Evolutionary conservation across 441 rosid genomes (phyloP).

Genomic region (Macaranga tanarius): DNA sequence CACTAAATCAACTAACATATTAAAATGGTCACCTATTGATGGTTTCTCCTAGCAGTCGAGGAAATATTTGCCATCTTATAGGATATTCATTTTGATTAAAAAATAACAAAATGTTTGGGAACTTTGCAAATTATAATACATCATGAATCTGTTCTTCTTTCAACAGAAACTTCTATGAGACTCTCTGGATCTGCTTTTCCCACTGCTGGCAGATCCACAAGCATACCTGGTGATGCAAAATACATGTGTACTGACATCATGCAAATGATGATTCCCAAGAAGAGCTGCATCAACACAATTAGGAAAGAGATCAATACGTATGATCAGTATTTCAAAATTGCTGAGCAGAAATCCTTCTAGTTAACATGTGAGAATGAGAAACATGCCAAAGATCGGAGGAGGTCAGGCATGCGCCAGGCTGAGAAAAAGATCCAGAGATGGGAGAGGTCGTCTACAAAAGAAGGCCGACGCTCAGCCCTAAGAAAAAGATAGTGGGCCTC

Average conservation of each 20-base stretch:
- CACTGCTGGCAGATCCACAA: constrained; percentile 51
- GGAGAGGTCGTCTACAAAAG: too few species aligned
- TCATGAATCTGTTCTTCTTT: constrained; percentile 58
- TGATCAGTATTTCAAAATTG: constrained; percentile 24
- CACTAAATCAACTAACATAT: neutral
- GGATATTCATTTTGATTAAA: neutral
- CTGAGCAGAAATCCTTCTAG: too few species aligned
- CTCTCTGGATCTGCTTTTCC: constrained; percentile 44
- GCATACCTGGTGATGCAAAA: constrained; percentile 64
- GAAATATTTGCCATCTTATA: neutral
- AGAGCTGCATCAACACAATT: constrained; percentile 50
- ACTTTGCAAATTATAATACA: neutral
- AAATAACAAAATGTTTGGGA: neutral
- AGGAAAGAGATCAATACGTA: neutral
- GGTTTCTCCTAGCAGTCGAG: neutral
- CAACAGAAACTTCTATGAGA: constrained; percentile 49
- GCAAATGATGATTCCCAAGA: constrained; percentile 76
- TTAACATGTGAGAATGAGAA: too few species aligned
- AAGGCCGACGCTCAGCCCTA: too few species aligned
- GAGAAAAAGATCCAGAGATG: too few species aligned
- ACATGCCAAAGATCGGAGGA: too few species aligned
- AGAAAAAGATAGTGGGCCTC: too few species aligned
- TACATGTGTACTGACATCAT: constrained; percentile 91
- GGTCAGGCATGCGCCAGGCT: too few species aligned
- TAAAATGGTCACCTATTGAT: neutral